Evolutionary conservation across 345 rosid genomes (phyloP), one percentile per base, ranked within the genome.

Genomic region (Theobroma cacao): DNA sequence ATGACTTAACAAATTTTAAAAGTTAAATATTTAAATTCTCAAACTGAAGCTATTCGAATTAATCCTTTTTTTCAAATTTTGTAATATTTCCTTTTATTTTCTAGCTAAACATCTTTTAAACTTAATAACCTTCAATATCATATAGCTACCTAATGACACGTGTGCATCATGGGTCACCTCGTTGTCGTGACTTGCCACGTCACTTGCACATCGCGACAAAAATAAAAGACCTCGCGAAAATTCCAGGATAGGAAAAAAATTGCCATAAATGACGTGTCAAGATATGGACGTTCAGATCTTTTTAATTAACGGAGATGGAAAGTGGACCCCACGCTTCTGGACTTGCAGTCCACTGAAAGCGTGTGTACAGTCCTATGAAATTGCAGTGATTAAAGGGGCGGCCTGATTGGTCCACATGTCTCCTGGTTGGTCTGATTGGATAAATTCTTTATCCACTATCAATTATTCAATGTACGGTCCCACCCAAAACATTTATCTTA

Each of bases 401-500:
- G 12, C 5, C 0, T 56, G 10, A 80, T 83, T 77, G 84, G 81
- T 0, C 74, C 88, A 83, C 82, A 74, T 75, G 38, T 61, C 77
- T n/a, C 1, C 26, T 26, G 0, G 0, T n/a, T 53, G 28, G 33
- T 11, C 31, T 20, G 15, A 30, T 24, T 20, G 77, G 75, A 83
- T 81, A 81, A 71, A 74, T 31, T 75, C 80, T 24, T 10, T 13
- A 28, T 28, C 34, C 34, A 12, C 31, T 15, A 15, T 12, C 43
- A 15, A 64, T 36, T 33, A 31, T 33, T 34, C 48, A 36, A 18
- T 7, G 7, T 18, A 34, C 26, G 30, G 41, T 15, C 48, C 15
- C 30, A 18, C 0, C 1, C 30, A 6, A 28, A 60, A 34, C 40
- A 30, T 50, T 48, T 36, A 18, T 67, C 41, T 56, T 38, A 68